These are phyloP conservation scores for Boletus mariae DNA, from an alignment of 1,284 basidiomycete species.

Conservation along the genomic window DNA sequence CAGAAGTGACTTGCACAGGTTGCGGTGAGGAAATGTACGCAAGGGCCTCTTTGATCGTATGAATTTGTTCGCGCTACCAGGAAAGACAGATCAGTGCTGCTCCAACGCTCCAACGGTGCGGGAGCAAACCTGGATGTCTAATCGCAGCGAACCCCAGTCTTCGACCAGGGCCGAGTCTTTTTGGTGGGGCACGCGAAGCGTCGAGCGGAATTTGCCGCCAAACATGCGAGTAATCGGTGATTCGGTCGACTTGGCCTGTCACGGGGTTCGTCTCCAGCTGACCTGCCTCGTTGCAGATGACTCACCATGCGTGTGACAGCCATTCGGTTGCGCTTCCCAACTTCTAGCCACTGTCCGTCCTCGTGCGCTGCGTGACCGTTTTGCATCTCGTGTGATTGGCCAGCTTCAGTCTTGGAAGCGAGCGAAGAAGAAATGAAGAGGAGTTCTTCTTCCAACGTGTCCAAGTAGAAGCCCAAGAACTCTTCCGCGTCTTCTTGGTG, in stretches of 20 bases:
- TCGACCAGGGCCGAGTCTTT: constrained; percentile 89
- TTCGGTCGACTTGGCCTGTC: constrained; percentile 73
- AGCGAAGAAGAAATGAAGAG: constrained; percentile 58
- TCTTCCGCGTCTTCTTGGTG: constrained; percentile 99
- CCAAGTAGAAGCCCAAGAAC: constrained; percentile 96
- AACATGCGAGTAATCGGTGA: constrained; percentile 92
- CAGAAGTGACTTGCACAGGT: constrained; percentile 67
- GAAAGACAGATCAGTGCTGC: no score
- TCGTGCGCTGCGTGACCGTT: constrained; percentile 34
- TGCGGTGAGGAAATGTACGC: constrained; percentile 79
- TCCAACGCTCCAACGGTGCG: background rate
- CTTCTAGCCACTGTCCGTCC: constrained; percentile 82
- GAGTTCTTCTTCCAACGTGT: constrained; percentile 93
- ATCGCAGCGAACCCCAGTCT: constrained; percentile 86
- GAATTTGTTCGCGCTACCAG: constrained; percentile 65
- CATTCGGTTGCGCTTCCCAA: constrained; percentile 85
- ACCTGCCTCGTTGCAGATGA: constrained; percentile 14
- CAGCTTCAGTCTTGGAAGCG: constrained; percentile 27
- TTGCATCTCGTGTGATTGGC: constrained; percentile 12
- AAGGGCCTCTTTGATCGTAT: constrained; percentile 83
- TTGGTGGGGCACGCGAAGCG: constrained; percentile 76
- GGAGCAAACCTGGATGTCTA: constrained; percentile 80
- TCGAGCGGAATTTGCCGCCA: constrained; percentile 90
- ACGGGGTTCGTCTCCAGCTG: background rate
- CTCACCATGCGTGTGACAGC: constrained; percentile 80